Conservation (phyloP, 176 grass and related monocot genomes). For the Eragrostis nindensis region DNA sequence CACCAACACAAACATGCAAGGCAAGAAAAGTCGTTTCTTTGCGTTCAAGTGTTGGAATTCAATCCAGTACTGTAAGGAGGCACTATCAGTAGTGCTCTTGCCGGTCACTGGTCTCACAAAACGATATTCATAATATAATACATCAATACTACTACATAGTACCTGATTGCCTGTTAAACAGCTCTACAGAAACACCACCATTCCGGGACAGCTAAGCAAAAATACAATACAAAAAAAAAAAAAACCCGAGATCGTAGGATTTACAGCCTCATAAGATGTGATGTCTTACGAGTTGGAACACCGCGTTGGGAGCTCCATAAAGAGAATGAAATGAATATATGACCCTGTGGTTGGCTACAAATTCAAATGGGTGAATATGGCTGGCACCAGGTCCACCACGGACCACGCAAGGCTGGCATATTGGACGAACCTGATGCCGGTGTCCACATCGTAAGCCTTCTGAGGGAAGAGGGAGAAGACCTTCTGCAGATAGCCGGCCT, state of each 20-base stretch:
- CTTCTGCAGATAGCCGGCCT: slow-evolving; percentile 63
- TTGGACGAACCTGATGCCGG: slow-evolving; percentile 90
- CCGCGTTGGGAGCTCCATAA: background rate
- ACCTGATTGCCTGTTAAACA: slow-evolving; percentile 4
- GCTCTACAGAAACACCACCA: slow-evolving; percentile 38
- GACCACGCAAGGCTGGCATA: slow-evolving; percentile 93
- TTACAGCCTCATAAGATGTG: slow-evolving; percentile 42
- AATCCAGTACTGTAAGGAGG: background rate
- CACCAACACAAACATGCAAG: slow-evolving; percentile 6
- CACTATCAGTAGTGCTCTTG: background rate
- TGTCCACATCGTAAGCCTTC: slow-evolving; percentile 89
- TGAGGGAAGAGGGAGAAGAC: slow-evolving; percentile 65
- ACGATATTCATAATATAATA: background rate
- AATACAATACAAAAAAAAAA: slow-evolving; percentile 13
- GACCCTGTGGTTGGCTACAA: slow-evolving; percentile 45
- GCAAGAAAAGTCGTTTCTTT: slow-evolving; percentile 18
- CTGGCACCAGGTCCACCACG: slow-evolving; percentile 86
- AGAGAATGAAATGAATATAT: background rate
- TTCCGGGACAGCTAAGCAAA: slow-evolving; percentile 17
- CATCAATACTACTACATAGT: background rate
- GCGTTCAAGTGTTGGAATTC: background rate
- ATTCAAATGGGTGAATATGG: slow-evolving; percentile 69
- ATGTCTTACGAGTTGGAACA: slow-evolving; percentile 14
- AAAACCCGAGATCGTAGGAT: slow-evolving; percentile 20
- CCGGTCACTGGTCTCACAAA: background rate